Base-by-base conservation (phyloP, 106 monocot species). In the Posidonia australis region DNA sequence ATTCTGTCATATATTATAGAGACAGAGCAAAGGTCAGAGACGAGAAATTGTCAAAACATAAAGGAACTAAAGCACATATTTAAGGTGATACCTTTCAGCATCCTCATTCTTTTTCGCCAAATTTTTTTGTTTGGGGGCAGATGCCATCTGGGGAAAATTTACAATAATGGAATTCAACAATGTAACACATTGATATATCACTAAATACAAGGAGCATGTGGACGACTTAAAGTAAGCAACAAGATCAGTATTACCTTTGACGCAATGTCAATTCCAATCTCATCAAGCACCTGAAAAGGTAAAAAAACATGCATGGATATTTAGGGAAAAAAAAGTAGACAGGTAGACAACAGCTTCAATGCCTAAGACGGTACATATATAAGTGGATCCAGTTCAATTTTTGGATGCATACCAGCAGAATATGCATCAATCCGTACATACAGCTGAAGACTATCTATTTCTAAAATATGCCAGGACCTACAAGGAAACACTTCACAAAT, bases 281-380 rank as follows among this genome's bases (percentile, higher is more conserved):
- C 94, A 84, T 96, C 94, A 23, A 96, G 90, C 46, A 96, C 94
- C 94, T 96, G 73, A 32, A 52, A 47, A 67, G n/a, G n/a, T 49
- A 41, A 41, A 58, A 5, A 42, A 49, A 65, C 5, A 46, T 17
- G 49, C 47, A 63, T 13, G n/a, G 18, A 26, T 24, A 44, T 29
- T 65, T n/a, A n/a, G n/a, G 26, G 23, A n/a, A 10, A 53, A 53
- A 53, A 4, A 2, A 4, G 36, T 36, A 36, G 7, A 7, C 36
- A 36, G 7, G n/a, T n/a, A n/a, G n/a, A n/a, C n/a, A n/a, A n/a
- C n/a, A n/a, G n/a, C n/a, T n/a, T n/a, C n/a, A n/a, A n/a, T n/a
- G 36, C 36, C 36, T 36, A 36, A 36, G 2, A 4, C 7, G 7
- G 36, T 36, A 36, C 36, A 36, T n/a, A n/a, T n/a, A n/a, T 36